Evolutionary conservation across 1,284 basidiomycete genomes (phyloP).

Genomic region (Fomitiporia mediterranea): DNA sequence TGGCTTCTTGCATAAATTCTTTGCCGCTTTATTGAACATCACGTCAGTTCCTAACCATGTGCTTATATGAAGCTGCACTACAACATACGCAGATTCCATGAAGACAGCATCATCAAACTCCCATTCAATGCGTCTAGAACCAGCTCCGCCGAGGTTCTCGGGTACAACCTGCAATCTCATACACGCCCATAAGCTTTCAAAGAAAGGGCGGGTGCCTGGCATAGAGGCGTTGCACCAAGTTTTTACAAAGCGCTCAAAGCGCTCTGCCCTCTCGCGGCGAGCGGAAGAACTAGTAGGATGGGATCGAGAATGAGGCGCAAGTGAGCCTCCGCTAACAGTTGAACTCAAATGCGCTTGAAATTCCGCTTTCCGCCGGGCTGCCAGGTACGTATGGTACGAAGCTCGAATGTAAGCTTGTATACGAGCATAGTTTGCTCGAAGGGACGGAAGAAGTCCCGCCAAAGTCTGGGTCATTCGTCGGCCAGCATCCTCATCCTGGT

Average conservation of each 20-base stretch:
- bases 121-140: conserved; percentile 62
- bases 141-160: conserved; percentile 68
- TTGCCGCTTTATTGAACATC: conserved; percentile 53
- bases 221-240: conserved; percentile 77
- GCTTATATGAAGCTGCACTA: conserved; percentile 22
- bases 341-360: conserved; percentile 71
- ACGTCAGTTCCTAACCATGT: conserved; percentile 13
- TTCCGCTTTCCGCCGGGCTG: conserved; percentile 63
- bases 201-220: conserved; percentile 78
- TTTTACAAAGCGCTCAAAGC: conserved; percentile 62
- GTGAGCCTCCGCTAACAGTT: conserved; percentile 65
- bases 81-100: conserved; percentile 74
- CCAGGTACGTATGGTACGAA: conserved; percentile 68
- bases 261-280: conserved; percentile 68
- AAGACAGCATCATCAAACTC: conserved; percentile 81
- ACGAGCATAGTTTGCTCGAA: conserved; percentile 71
- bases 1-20: conserved; percentile 78
- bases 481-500: conserved; percentile 70
- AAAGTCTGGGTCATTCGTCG: conserved; percentile 73
- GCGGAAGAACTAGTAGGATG: conserved; percentile 55
- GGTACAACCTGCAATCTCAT: conserved; percentile 71
- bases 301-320: conserved; percentile 63
- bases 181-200: conserved; percentile 69
- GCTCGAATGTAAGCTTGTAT: conserved; percentile 73
- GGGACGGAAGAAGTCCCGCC: conserved; percentile 66